Percentiles rank a stretch among this genome's conserved stretches.
Evolutionary conservation across 176 grass and related monocot genomes (phyloP).

Genomic region (Guadua angustifolia): DNA sequence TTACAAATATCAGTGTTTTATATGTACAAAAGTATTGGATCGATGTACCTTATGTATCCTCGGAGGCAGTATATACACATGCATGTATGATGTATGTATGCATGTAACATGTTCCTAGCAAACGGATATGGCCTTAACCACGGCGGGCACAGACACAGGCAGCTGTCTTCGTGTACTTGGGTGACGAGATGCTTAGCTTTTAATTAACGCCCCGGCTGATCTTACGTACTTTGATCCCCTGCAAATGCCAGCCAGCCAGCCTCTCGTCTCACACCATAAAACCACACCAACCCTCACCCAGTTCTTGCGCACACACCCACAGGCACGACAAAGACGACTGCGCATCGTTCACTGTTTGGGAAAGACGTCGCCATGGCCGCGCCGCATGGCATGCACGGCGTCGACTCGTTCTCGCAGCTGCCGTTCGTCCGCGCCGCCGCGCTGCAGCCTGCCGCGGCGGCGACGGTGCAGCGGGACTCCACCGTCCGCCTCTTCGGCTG

Average conservation of each 20-base stretch:
- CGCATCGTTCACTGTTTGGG: not conserved
- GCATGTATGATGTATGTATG: too few relatives aligned
- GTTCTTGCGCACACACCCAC: not conserved
- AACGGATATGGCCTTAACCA: not conserved
- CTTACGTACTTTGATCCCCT: constrained; percentile 32
- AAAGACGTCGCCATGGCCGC: constrained; percentile 41
- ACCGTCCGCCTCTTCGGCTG: constrained; percentile 86
- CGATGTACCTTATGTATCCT: too few relatives aligned
- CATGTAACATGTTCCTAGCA: too few relatives aligned
- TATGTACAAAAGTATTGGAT: too few relatives aligned
- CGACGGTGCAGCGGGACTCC: constrained; percentile 24
- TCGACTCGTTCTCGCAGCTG: constrained; percentile 71
- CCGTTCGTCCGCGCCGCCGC: constrained; percentile 35
- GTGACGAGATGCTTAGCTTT: constrained; percentile 28
- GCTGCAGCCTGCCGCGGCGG: not conserved
- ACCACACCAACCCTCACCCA: constrained; percentile 19
- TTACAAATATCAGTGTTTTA: too few relatives aligned
- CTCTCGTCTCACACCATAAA: constrained; percentile 39
- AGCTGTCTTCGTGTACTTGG: constrained; percentile 36
- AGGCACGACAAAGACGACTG: not conserved
- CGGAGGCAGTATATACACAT: too few relatives aligned
- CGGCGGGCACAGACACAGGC: not conserved
- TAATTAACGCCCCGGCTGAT: constrained; percentile 23
- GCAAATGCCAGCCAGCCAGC: not conserved
- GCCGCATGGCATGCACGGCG: constrained; percentile 36